Conservation (phyloP, 495 filamentous ascomycete species). For the Viridothelium virens region DNA sequence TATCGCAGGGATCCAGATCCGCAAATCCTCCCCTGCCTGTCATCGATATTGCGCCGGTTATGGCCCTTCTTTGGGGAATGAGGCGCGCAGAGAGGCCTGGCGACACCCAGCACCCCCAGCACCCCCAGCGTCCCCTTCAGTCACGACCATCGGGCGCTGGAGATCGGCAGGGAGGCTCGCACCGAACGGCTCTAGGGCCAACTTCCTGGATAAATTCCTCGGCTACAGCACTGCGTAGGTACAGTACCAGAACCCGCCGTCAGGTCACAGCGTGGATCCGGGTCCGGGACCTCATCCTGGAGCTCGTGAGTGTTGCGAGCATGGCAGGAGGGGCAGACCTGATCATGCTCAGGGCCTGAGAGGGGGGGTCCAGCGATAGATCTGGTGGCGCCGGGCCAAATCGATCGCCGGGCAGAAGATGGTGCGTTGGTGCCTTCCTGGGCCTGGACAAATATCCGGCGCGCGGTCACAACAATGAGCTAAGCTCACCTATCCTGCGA, state of each 20-base stretch:
- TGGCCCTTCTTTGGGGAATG: background rate
- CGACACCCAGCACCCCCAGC: background rate
- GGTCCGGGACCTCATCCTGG: too few species aligned
- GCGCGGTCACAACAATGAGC: background rate
- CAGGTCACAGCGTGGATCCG: too few species aligned
- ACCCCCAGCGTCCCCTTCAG: background rate
- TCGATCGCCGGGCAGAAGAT: slow-evolving; percentile 5
- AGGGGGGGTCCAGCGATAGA: background rate
- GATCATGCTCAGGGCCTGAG: background rate
- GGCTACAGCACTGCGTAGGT: background rate
- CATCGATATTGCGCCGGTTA: slow-evolving; percentile 11
- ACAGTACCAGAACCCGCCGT: too few species aligned
- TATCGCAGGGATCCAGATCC: slow-evolving; percentile 6
- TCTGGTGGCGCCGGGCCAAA: slow-evolving; percentile 10
- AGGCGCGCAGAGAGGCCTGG: background rate
- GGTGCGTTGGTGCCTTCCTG: background rate
- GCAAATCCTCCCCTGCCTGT: slow-evolving; percentile 11
- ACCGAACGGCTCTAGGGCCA: background rate
- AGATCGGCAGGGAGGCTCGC: slow-evolving; percentile 6
- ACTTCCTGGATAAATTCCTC: slow-evolving; percentile 10
- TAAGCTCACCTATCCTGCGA: background rate
- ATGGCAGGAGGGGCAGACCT: background rate
- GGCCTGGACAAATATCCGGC: slow-evolving; percentile 5
- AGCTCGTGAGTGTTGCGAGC: too few species aligned
- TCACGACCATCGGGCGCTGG: background rate